Percentiles rank a stretch among this genome's conserved stretches.
These are phyloP conservation scores for Miamiensis avidus DNA, from an alignment of 169 alveolate species.

Conservation along the genomic window DNA sequence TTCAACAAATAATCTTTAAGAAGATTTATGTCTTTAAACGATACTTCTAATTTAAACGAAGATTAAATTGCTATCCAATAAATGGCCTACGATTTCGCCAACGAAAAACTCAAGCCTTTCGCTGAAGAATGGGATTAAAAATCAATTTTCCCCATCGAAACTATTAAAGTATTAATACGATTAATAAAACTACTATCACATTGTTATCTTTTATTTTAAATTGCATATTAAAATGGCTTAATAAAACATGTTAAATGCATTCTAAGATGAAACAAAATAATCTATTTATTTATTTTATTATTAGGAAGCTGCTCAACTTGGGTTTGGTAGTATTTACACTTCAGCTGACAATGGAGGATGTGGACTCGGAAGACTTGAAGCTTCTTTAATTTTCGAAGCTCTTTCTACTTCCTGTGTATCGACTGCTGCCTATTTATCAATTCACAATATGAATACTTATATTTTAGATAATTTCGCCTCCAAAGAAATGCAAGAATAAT, in stretches of 20 bases:
- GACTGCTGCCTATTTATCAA: constrained; percentile 63
- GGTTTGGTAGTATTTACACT: constrained; percentile 64
- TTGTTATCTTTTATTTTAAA: too few relatives aligned
- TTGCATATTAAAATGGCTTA: too few relatives aligned
- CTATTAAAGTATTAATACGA: constrained; percentile 1
- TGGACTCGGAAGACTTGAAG: constrained; percentile 66
- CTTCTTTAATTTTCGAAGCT: constrained; percentile 73
- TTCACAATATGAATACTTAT: constrained; percentile 69
- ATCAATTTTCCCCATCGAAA: constrained; percentile 56
- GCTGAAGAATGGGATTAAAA: constrained; percentile 73
- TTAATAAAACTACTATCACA: too few relatives aligned
- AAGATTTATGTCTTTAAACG: constrained; percentile 19
- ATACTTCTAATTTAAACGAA: constrained; percentile 40
- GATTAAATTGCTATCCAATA: constrained; percentile 53
- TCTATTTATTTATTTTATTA: background rate
- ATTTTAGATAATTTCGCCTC: constrained; percentile 68
- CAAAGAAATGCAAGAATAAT: constrained; percentile 52
- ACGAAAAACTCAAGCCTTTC: constrained; percentile 43
- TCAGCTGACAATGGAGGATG: constrained; percentile 68
- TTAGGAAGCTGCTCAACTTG: constrained; percentile 70
- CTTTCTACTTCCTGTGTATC: constrained; percentile 68
- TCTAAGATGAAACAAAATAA: too few relatives aligned
- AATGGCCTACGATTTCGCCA: constrained; percentile 59
- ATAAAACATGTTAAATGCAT: too few relatives aligned
- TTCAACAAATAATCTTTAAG: too few relatives aligned